Evolutionary conservation across 495 filamentous ascomycete species (phyloP).

Genomic region (Trichoderma reesei): DNA sequence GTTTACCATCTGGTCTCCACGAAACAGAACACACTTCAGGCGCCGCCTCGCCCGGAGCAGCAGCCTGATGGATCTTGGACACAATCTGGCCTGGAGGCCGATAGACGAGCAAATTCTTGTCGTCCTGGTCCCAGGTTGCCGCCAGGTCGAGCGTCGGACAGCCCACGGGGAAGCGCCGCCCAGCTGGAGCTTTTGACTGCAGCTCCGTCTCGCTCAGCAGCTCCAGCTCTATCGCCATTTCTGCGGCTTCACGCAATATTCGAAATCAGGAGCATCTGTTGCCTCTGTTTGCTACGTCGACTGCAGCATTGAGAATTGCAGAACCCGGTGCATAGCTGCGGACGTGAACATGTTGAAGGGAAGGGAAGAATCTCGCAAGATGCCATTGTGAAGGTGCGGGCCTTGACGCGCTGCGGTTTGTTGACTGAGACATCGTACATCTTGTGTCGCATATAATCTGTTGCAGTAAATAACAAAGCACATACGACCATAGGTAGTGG

Average conservation of each 20-base stretch:
- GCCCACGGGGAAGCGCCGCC: slow-evolving; percentile 46
- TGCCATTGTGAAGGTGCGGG: background rate
- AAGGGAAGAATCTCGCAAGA: no score
- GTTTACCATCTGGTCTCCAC: slow-evolving; percentile 75
- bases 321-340: no score
- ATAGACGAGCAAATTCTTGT: slow-evolving; percentile 59
- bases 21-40: slow-evolving; percentile 46
- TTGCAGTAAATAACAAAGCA: background rate
- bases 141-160: slow-evolving; percentile 79
- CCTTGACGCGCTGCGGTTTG: background rate
- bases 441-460: background rate
- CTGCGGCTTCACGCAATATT: background rate
- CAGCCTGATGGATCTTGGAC: slow-evolving; percentile 33
- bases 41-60: slow-evolving; percentile 31
- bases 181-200: slow-evolving; percentile 22
- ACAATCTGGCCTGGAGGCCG: slow-evolving; percentile 35
- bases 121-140: slow-evolving; percentile 52
- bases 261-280: no score
- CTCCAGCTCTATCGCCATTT: slow-evolving; percentile 21
- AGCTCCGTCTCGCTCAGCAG: slow-evolving; percentile 37
- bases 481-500: slow-evolving; percentile 3
- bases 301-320: no score
- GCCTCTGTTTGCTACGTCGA: no score
- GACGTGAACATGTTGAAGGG: no score
- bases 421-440: background rate